Evolutionary conservation across 2,329 filamentous ascomycete species (phyloP), one percentile per base, ranked within the genome.

Genomic region (Talaromyces islandicus): DNA sequence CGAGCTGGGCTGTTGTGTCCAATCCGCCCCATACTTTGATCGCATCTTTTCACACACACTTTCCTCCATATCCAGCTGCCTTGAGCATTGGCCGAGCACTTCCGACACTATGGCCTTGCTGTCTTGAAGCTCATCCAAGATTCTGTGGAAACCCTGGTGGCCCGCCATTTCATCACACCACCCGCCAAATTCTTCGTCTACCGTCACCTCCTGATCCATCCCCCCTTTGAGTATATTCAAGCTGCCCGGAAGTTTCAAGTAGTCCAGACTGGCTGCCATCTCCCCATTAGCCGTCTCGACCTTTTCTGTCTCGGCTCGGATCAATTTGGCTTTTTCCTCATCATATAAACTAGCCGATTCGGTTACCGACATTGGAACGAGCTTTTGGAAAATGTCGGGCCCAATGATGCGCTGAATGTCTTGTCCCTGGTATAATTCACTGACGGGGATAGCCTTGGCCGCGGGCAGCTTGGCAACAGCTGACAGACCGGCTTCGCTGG

Each of bases 41-140:
- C 94, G 86, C 94, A 99, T 99, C 80, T 97, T 99, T 74, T 99
- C 94, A 73, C 94, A 99, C 0, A 97, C 91, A 59, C 91, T 95
- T 77, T 97, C 95, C 74, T 99, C 94, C 86, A 94, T 92, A 66
- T 99, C 94, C 48, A 99, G 78, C 69, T 95, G 90, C 72, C 96
- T 96, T 59, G 88, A 87, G 67, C 91, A 91, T 60, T 85, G 85
- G 60, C 97, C 92, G 59, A 99, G 75, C 2, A 86, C 84, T 2
- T 81, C 80, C 27, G 91, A 73, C 12, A 97, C 89, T 1, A 85
- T 82, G 19, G 89, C 84, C 73, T 93, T 96, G 67, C 94, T 89
- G 27, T 85, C 82, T 64, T 88, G 86, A 51, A 99, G 76, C 52
- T 85, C 83, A 48, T 96, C 91, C 66, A 99, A 92, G 2, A 91